Base-by-base conservation (phyloP, 2,329 filamentous ascomycete species). In the Botryotinia convoluta region DNA sequence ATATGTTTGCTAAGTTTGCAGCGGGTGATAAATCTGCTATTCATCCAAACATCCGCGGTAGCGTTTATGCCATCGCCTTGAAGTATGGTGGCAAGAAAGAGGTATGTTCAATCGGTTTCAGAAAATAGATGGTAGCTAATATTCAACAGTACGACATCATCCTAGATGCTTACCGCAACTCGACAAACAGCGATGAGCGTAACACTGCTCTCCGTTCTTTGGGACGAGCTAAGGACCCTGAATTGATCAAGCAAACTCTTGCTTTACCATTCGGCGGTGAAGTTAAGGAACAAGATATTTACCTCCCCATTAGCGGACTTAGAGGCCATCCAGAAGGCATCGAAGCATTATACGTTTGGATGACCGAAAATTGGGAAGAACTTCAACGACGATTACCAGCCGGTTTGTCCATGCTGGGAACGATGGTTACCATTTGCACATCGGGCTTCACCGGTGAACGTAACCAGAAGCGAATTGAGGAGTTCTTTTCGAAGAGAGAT, bases 221-320 rank as follows among this genome's bases (percentile, higher is more conserved):
- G 35, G 95, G 95, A 69, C 90, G 94, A 69, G 90, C 93, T 64
- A 91, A 91, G 81, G 87, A 92, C 73, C 91, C 93, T 1, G 89
- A 91, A 77, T 88, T 98, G 67, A 95, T 98, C 81, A 85, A 96
- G 85, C 89, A 90, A 75, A 95, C 94, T 4, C 87, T 98, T 22
- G 88, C 86, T 44, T 86, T 98, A 76, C 87, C 94, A 45, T 87
- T 95, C 73, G 90, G 90, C 81, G 89, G 91, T 75, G 92, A 97
- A 77, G 92, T 98, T 83, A 97, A 97, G 86, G 94, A 93, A 76
- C 95, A 98, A 83, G 95, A 98, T 82, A 91, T 98, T 76, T 98
- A 97, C 84, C 90, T 97, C 81, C 95, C 95, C 1, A 88, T 96
- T 57, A 89, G 90, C 48, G 93, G 93, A 12, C 88, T 98, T 42